phyloP scores from a whole-genome alignment of 176 grass and related monocot species.

The Musa itinerans region DNA sequence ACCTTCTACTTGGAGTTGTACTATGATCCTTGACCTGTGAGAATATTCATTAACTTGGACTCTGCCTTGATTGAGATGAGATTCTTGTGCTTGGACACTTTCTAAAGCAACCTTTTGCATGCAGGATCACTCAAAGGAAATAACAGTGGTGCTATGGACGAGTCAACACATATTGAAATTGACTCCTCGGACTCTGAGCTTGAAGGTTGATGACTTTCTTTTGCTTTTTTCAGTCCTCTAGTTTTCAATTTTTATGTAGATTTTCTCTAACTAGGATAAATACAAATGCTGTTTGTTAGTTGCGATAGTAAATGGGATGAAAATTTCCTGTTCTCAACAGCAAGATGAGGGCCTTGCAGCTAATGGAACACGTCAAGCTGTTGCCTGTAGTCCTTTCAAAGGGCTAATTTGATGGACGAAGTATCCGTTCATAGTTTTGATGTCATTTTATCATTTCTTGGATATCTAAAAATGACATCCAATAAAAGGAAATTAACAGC shows the following conservation, averaged over 20 bases:
- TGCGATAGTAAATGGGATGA: too few relatives aligned
- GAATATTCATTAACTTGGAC: neutral
- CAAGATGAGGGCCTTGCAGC: too few relatives aligned
- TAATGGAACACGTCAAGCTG: too few relatives aligned
- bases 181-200: constrained; percentile 43
- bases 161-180: constrained; percentile 22
- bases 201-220: constrained; percentile 44
- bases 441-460: too few relatives aligned
- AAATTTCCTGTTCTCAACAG: too few relatives aligned
- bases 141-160: constrained; percentile 4
- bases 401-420: too few relatives aligned
- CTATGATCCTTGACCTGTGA: neutral
- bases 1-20: neutral
- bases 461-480: too few relatives aligned
- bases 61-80: neutral
- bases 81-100: neutral
- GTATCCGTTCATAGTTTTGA: too few relatives aligned
- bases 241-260: neutral
- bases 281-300: too few relatives aligned
- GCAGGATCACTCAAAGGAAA: constrained; percentile 11
- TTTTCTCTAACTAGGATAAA: neutral
- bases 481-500: too few relatives aligned
- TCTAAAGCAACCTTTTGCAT: constrained; percentile 9
- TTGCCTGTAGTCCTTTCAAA: too few relatives aligned
- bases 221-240: constrained; percentile 1